phyloP scores from a whole-genome alignment of 139 green algal species.

The Micractinium sp. region DNA sequence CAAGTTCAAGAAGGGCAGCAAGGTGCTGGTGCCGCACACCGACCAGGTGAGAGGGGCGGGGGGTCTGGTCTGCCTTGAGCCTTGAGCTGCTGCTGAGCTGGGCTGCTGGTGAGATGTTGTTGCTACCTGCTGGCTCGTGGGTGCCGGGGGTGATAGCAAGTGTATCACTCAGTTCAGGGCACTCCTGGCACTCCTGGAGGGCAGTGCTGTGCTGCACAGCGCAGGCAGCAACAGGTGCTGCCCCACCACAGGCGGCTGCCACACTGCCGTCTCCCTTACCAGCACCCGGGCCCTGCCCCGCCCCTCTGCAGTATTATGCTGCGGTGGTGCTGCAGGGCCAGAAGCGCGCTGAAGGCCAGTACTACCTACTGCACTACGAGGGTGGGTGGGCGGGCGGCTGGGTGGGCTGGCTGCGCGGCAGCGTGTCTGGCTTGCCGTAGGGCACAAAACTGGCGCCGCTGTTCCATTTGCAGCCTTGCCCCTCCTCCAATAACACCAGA shows the following conservation, averaged over 20 bases:
- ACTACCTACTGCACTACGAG: conserved; percentile 43
- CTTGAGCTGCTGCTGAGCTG: background rate
- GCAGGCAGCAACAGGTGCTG: background rate
- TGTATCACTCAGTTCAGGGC: too few species aligned
- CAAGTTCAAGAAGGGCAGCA: conserved; percentile 26
- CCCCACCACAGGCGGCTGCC: background rate
- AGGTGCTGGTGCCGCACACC: conserved; percentile 29
- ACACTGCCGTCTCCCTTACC: background rate
- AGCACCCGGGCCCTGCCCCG: background rate
- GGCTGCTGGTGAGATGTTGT: background rate
- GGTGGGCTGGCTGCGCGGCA: background rate
- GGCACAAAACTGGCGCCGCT: too few species aligned
- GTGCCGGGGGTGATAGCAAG: too few species aligned
- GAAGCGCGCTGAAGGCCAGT: conserved; percentile 32
- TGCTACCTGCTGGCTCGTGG: background rate
- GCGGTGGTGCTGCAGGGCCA: conserved; percentile 37
- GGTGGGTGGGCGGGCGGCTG: background rate
- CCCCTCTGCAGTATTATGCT: conserved; percentile 18
- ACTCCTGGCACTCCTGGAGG: too few species aligned
- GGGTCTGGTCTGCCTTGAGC: background rate
- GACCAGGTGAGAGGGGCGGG: background rate
- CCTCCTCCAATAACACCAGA: background rate
- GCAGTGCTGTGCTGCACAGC: too few species aligned
- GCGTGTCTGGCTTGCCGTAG: background rate
- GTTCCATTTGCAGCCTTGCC: background rate